Evolutionary conservation across 2,329 filamentous ascomycete species (phyloP).

Genomic region (Ilyonectria mors-panacis): DNA sequence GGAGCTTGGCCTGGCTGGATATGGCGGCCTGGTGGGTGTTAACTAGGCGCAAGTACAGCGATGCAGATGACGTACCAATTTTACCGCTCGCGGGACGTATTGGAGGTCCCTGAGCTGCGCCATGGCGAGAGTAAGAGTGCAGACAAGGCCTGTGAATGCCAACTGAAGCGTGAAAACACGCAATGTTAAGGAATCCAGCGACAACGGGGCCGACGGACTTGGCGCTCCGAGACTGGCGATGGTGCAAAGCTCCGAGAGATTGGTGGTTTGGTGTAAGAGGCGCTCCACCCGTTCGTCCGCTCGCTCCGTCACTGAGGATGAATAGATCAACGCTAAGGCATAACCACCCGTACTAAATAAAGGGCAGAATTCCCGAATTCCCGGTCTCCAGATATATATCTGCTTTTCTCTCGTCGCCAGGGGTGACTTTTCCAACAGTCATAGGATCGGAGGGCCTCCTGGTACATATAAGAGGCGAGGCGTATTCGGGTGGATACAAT

Average conservation of each 20-base stretch:
- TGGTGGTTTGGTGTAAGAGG: slow-evolving; percentile 25
- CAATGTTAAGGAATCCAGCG: slow-evolving; percentile 7
- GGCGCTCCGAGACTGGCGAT: slow-evolving; percentile 28
- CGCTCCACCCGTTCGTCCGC: slow-evolving; percentile 19
- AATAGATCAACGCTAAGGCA: neutral
- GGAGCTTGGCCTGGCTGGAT: slow-evolving; percentile 36
- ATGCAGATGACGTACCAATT: slow-evolving; percentile 34
- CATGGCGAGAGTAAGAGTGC: slow-evolving; percentile 33
- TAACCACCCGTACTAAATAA: neutral
- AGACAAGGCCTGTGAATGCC: neutral
- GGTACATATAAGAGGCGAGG: neutral
- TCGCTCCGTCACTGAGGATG: neutral
- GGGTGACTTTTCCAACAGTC: slow-evolving; percentile 6
- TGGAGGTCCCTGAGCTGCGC: slow-evolving; percentile 32
- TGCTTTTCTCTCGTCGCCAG: neutral
- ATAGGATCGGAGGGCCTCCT: slow-evolving; percentile 11
- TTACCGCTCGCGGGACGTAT: slow-evolving; percentile 40
- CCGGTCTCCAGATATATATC: slow-evolving; percentile 9
- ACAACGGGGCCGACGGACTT: slow-evolving; percentile 25
- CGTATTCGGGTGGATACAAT: slow-evolving; percentile 24
- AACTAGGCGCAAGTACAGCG: slow-evolving; percentile 9
- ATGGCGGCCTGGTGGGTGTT: slow-evolving; percentile 36
- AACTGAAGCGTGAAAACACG: slow-evolving; percentile 16
- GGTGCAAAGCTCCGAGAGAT: slow-evolving; percentile 9
- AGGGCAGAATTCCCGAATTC: neutral